Conservation (phyloP, 805 yeast species). For the Yarrowia bubula region DNA sequence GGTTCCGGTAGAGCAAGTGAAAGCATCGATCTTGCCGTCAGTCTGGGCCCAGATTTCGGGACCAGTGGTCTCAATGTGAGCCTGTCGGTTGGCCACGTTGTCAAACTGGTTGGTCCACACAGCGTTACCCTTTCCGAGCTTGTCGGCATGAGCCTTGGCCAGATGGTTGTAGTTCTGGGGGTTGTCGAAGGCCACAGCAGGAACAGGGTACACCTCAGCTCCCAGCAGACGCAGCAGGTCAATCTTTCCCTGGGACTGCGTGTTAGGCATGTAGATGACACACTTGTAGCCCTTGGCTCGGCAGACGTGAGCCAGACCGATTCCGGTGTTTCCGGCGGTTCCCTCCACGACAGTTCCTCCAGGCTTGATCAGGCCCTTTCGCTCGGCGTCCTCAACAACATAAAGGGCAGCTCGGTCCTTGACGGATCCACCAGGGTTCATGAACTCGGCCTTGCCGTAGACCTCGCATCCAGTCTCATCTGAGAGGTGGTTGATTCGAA, state of each 20-base stretch:
- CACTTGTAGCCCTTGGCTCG: slow-evolving; percentile 80
- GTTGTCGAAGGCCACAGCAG: slow-evolving; percentile 77
- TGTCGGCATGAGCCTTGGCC: slow-evolving; percentile 80
- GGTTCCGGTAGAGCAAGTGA: slow-evolving; percentile 89
- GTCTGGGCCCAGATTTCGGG: slow-evolving; percentile 90
- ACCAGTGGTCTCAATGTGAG: slow-evolving; percentile 86
- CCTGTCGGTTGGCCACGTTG: slow-evolving; percentile 80
- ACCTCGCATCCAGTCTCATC: slow-evolving; percentile 65
- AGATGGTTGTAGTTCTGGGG: slow-evolving; percentile 86
- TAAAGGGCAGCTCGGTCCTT: slow-evolving; percentile 87
- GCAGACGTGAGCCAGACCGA: slow-evolving; percentile 77
- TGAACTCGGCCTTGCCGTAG: slow-evolving; percentile 86
- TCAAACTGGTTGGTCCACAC: slow-evolving; percentile 95
- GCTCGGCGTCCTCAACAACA: slow-evolving; percentile 76
- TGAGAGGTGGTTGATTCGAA: slow-evolving; percentile 58
- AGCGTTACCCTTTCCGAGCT: slow-evolving; percentile 56
- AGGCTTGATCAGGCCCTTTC: slow-evolving; percentile 52
- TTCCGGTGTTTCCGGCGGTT: slow-evolving; percentile 96
- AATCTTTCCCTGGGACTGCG: slow-evolving; percentile 78
- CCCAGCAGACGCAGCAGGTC: slow-evolving; percentile 73
- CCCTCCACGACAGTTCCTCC: slow-evolving; percentile 92
- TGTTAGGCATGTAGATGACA: slow-evolving; percentile 87
- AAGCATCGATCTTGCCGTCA: slow-evolving; percentile 73
- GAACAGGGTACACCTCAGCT: slow-evolving; percentile 85
- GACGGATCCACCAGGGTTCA: slow-evolving; percentile 92